A percentile compares a stretch with the other conserved stretches of the same genome.
These are phyloP conservation scores for Wallacemonas sp. DNA, from an alignment of 208 protist species.

Conservation along the genomic window DNA sequence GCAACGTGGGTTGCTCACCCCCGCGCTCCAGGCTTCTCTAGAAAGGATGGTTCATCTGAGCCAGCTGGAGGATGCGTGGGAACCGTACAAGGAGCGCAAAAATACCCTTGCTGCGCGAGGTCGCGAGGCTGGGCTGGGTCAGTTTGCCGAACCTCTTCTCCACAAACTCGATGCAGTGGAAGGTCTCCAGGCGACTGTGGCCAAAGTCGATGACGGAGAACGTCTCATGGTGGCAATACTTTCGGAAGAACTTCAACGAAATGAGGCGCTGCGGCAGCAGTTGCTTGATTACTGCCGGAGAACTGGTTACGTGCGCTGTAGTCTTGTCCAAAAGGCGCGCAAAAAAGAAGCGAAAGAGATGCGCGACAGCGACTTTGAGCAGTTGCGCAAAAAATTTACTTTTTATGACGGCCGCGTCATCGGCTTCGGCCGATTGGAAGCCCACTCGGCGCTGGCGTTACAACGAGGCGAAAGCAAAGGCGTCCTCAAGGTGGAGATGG, in stretches of 20 bases:
- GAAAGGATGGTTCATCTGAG: conserved; percentile 57
- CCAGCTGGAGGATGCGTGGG: conserved; percentile 83
- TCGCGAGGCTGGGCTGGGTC: conserved; percentile 69
- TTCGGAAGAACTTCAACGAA: conserved; percentile 67
- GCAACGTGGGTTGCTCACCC: conserved; percentile 69
- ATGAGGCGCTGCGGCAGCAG: conserved; percentile 35
- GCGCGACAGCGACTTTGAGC: conserved; percentile 41
- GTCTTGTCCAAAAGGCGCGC: conserved; percentile 42
- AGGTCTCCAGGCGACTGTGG: conserved; percentile 18
- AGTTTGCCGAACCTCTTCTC: conserved; percentile 43
- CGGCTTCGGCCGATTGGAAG: conserved; percentile 36
- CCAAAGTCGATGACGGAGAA: conserved; percentile 40
- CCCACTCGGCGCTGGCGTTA: conserved; percentile 64
- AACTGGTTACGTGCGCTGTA: conserved; percentile 27
- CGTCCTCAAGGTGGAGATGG: conserved; percentile 54
- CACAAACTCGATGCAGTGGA: conserved; percentile 26
- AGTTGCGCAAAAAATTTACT: conserved; percentile 52
- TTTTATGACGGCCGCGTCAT: conserved; percentile 59
- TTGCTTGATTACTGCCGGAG: conserved; percentile 40
- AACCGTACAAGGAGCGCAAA: conserved; percentile 79
- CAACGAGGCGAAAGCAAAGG: conserved; percentile 73
- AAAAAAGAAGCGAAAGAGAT: conserved; percentile 72
- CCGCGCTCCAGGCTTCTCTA: conserved; percentile 35
- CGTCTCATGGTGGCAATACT: conserved; percentile 58
- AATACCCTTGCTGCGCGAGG: conserved; percentile 71